phyloP scores from a whole-genome alignment of 148 eudicot genomes.

The Agrostemma githago region DNA sequence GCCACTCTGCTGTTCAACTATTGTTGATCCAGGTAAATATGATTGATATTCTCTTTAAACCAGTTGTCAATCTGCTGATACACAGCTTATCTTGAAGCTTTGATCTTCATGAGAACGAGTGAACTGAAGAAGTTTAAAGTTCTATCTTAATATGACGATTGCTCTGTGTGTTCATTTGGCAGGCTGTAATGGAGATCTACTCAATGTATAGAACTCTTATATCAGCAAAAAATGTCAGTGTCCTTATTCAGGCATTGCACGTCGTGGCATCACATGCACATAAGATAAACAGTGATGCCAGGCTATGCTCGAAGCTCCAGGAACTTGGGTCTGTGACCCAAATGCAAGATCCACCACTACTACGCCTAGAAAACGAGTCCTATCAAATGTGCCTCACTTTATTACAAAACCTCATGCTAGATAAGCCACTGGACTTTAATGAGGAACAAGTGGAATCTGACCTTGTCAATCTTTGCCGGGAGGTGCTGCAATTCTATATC shows the following conservation, averaged over 20 bases:
- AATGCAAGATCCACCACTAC: constrained; percentile 96
- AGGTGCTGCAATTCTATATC: constrained; percentile 70
- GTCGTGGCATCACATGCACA: constrained; percentile 76
- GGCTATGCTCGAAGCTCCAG: constrained; percentile 63
- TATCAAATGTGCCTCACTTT: constrained; percentile 87
- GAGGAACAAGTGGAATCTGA: constrained; percentile 62
- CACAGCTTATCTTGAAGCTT: background rate
- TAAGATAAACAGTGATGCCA: constrained; percentile 59
- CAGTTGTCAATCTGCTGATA: background rate
- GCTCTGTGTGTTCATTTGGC: constrained; percentile 23
- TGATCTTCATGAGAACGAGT: background rate
- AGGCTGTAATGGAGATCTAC: constrained; percentile 95
- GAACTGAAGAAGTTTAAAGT: background rate
- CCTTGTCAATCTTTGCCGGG: constrained; percentile 72
- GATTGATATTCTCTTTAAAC: background rate
- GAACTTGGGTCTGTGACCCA: constrained; percentile 69
- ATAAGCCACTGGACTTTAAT: constrained; percentile 47
- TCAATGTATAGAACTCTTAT: constrained; percentile 58
- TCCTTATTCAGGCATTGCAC: constrained; percentile 65
- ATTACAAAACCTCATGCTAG: constrained; percentile 66
- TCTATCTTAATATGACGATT: background rate
- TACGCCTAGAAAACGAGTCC: constrained; percentile 91
- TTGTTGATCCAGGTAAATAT: constrained; percentile 76
- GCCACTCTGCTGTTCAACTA: constrained; percentile 88
- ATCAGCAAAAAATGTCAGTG: constrained; percentile 48